Base-by-base conservation (phyloP, 2,329 filamentous ascomycete species). In the Neopestalotiopsis sp. region DNA sequence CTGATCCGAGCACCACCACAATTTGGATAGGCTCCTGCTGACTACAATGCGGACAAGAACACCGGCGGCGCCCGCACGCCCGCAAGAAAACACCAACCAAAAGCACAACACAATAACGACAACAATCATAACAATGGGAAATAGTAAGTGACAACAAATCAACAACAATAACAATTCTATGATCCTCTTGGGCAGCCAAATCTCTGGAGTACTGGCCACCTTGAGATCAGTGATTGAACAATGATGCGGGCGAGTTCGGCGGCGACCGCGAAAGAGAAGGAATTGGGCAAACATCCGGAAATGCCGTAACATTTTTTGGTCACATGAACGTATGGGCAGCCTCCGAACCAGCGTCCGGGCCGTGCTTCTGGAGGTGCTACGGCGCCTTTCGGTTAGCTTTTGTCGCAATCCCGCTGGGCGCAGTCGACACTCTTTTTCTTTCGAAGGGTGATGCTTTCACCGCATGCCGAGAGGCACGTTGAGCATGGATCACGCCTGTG, bases 301-400 rank as follows among this genome's bases (percentile, higher is more conserved):
- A 62, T 62, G 59, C 59, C 59, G 59, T 40, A n/a, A 17, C 17
- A 53, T 38, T 12, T 17, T n/a, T 38, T 34, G 28, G 24, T 34
- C 28, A 62, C 28, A 40, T 62, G 59, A 38, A 30, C 30, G 40
- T 17, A 38, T 34, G 34, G 59, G 34, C 30, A 62, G 45, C 45
- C 32, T 62, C 59, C 59, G n/a, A 62, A 38, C 59, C 59, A 62
- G 59, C 32, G n/a, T 40, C 59, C 59, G 59, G 59, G 59, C 59
- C 59, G 59, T 62, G 59, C 59, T 62, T 53, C 59, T 40, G n/a
- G 59, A 38, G 28, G 13, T 62, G 59, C 30, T 14, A 40, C 28
- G 32, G 59, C 32, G 14, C 20, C 14, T 34, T 62, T 20, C 59
- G 32, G 34, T 62, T 62, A 38, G 59, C 17, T 53, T 20, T 20